Evolutionary conservation across 2,329 filamentous ascomycete genomes (phyloP).

Genomic region (Tolypocladium cylindrosporum): DNA sequence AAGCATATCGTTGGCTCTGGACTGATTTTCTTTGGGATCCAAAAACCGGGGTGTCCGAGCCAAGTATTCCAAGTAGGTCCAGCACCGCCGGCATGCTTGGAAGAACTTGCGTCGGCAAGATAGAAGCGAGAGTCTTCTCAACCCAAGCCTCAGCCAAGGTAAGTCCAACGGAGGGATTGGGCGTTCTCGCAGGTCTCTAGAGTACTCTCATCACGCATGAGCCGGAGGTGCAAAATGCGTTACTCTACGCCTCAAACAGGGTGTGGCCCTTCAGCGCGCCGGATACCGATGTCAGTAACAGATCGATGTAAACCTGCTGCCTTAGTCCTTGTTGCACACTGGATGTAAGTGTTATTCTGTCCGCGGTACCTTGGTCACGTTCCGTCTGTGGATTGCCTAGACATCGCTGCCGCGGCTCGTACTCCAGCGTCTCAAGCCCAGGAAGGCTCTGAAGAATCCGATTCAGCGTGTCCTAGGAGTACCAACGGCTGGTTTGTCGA

Average conservation of each 20-base stretch:
- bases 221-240: neutral
- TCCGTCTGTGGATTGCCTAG: neutral
- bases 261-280: neutral
- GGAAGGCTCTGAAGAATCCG: neutral
- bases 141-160: neutral
- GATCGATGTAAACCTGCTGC: neutral
- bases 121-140: neutral
- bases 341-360: neutral
- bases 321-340: neutral
- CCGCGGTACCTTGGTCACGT: neutral
- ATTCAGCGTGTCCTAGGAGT: neutral
- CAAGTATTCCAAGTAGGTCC: neutral
- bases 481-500: neutral
- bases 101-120: neutral
- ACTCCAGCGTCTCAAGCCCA: neutral
- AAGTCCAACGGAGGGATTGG: neutral
- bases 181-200: neutral
- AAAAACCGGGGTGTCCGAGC: neutral
- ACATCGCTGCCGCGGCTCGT: neutral
- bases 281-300: neutral
- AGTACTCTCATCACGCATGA: neutral
- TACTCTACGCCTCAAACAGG: neutral
- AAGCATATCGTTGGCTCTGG: neutral
- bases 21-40: neutral
- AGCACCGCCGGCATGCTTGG: neutral